Evolutionary conservation across 2,329 filamentous ascomycete species (phyloP).

Genomic region (Aquanectria penicillioides): DNA sequence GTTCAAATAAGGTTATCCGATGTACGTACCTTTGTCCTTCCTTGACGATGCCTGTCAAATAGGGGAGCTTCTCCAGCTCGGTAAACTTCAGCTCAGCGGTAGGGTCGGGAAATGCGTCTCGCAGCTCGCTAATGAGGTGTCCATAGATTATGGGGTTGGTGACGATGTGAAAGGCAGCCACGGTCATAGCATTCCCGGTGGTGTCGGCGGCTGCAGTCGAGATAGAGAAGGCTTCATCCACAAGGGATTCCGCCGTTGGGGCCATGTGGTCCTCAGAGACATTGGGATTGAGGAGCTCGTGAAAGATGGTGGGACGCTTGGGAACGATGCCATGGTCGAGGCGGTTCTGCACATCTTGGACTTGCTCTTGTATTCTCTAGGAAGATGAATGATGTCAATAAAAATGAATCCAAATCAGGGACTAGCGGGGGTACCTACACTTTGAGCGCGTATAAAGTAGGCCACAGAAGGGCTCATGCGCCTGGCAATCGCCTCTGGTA

Average conservation of each 20-base stretch:
- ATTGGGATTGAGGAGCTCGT: slow-evolving; percentile 18
- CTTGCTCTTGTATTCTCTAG: slow-evolving; percentile 14
- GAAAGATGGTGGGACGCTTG: slow-evolving; percentile 12
- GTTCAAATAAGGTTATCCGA: not conserved
- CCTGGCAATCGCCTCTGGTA: slow-evolving; percentile 9
- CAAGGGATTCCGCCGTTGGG: not conserved
- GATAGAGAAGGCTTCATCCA: slow-evolving; percentile 18
- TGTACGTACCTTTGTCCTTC: slow-evolving; percentile 15
- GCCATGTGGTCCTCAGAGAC: slow-evolving; percentile 3
- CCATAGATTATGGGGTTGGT: slow-evolving; percentile 13
- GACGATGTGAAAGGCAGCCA: slow-evolving; percentile 19
- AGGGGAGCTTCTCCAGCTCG: slow-evolving; percentile 15
- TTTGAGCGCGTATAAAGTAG: slow-evolving; percentile 7
- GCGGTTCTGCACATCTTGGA: slow-evolving; percentile 10
- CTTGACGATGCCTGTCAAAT: slow-evolving; percentile 17
- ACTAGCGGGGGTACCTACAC: not conserved
- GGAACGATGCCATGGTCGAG: slow-evolving; percentile 13
- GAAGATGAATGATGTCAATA: not conserved
- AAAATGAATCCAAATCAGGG: not conserved
- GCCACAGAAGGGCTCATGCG: slow-evolving; percentile 15
- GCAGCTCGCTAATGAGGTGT: slow-evolving; percentile 10
- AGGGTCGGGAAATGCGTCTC: slow-evolving; percentile 12
- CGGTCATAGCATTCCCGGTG: slow-evolving; percentile 13
- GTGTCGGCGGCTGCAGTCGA: slow-evolving; percentile 19
- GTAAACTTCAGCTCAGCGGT: not conserved